Evolutionary conservation across 208 protist genomes (phyloP), one percentile per base, ranked within the genome.

Genomic region (Acanthamoeba lenticulata): DNA sequence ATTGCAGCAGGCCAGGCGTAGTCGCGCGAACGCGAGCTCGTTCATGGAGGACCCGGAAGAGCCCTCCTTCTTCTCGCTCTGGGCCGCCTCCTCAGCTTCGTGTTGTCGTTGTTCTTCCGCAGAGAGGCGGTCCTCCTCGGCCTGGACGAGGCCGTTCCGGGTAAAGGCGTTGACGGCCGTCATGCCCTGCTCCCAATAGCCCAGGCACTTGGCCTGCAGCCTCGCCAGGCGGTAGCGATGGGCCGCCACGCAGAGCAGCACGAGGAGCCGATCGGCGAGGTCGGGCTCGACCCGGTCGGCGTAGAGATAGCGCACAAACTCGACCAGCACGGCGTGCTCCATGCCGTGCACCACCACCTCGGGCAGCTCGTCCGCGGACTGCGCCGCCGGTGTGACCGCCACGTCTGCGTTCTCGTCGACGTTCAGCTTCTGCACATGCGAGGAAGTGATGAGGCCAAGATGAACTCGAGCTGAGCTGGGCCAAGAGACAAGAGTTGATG

Each of bases 321-420:
- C 79, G 27, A 88, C 42, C 36, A 88, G 19, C 24, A 60, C 79
- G 6, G 79, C 45, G 49, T 88, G 36, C 49, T 88, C 49, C 45
- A 88, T 88, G 36, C 27, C 79, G 29, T 60, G 13, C 24, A 88
- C 79, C 2, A 88, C 79, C n/a, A 88, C 11, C 24, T 88, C 79
- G 13, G 27, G 27, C 79, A 88, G 24, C 7, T 88, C 79, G 7
- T 27, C 34, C 13, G 29, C 32, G 11, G 27, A 15, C 21, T 13
- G 19, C 55, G 55, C 24, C 55, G 55, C 24, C 11, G 5, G 47
- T 52, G 55, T 32, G 24, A 27, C 1, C 55, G 24, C 55, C 1
- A 32, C 27, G 55, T 62, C 55, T 9, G 55, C 55, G 24, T 6
- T 69, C 6, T 7, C 29, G 13, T 69, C 60, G 6, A 21, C 34